Conservation (phyloP, 495 filamentous ascomycete genomes). For the Cercophora newfieldiana region DNA sequence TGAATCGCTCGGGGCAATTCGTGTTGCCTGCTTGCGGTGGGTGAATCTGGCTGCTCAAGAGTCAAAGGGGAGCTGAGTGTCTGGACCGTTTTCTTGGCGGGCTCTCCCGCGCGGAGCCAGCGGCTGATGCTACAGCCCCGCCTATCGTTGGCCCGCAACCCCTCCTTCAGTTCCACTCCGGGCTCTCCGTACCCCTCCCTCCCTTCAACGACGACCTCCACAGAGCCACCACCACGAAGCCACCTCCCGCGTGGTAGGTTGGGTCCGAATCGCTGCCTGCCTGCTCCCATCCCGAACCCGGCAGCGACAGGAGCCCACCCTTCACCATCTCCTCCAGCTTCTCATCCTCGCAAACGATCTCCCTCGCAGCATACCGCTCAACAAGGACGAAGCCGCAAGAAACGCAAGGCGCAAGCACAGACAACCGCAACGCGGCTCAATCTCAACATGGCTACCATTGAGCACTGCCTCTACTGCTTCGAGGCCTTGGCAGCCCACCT, state of each 20-base stretch:
- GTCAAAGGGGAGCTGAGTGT: background rate
- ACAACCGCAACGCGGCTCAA: background rate
- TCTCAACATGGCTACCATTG: slow-evolving; percentile 69
- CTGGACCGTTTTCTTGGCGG: slow-evolving; percentile 6
- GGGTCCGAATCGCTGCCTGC: slow-evolving; percentile 14
- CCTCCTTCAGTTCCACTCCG: slow-evolving; percentile 7
- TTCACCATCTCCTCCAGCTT: background rate
- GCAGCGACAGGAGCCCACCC: background rate
- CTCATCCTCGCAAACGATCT: background rate
- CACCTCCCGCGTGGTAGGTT: slow-evolving; percentile 1
- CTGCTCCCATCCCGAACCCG: background rate
- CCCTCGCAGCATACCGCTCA: background rate
- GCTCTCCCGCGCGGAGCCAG: background rate
- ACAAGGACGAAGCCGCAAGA: slow-evolving; percentile 1
- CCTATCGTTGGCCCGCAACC: background rate
- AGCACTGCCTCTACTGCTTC: slow-evolving; percentile 91
- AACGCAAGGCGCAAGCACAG: background rate
- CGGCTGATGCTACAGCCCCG: slow-evolving; percentile 7
- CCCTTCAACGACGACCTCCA: background rate
- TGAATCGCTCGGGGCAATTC: background rate
- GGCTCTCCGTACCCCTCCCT: slow-evolving; percentile 8
- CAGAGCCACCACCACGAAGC: background rate
- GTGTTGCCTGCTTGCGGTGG: background rate
- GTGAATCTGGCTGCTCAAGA: background rate
- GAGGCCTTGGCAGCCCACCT: slow-evolving; percentile 67